These are phyloP conservation scores for Pochonia chlamydosporia DNA, from an alignment of 2,329 filamentous ascomycete genomes.

Conservation along the genomic window DNA sequence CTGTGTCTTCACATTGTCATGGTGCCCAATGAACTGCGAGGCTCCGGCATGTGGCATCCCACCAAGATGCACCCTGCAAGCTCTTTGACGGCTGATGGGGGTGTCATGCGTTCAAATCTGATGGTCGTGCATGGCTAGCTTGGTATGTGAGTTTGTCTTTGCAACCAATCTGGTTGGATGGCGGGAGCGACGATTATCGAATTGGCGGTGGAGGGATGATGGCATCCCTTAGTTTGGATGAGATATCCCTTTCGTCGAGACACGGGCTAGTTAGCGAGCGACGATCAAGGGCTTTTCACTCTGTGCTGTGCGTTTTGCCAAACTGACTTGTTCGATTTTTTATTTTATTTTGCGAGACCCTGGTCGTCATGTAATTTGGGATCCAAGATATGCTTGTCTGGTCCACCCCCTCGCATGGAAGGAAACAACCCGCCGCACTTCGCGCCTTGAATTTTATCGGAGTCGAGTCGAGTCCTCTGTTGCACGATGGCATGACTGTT, in stretches of 20 bases:
- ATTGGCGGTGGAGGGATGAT: neutral
- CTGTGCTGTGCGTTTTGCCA: too few relatives aligned
- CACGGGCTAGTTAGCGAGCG: too few relatives aligned
- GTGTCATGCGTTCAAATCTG: slow-evolving; percentile 16
- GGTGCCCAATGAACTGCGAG: slow-evolving; percentile 3
- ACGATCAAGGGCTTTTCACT: too few relatives aligned
- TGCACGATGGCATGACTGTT: too few relatives aligned
- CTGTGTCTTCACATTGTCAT: neutral
- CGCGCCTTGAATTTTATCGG: neutral
- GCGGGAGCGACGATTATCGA: neutral
- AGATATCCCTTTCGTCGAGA: too few relatives aligned
- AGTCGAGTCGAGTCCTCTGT: too few relatives aligned
- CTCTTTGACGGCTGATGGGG: slow-evolving; percentile 2
- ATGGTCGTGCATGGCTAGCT: slow-evolving; percentile 7
- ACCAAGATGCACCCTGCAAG: neutral
- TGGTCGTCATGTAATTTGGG: slow-evolving; percentile 1
- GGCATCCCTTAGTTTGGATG: too few relatives aligned
- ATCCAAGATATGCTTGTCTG: neutral
- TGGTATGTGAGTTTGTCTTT: neutral
- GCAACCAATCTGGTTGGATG: slow-evolving; percentile 2
- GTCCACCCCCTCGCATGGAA: slow-evolving; percentile 1
- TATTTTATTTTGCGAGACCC: neutral
- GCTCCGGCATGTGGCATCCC: slow-evolving; percentile 10
- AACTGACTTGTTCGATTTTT: too few relatives aligned
- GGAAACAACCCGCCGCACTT: neutral